These are phyloP conservation scores for Fusarium sp. DNA, from an alignment of 2,329 filamentous ascomycete species.

Conservation along the genomic window DNA sequence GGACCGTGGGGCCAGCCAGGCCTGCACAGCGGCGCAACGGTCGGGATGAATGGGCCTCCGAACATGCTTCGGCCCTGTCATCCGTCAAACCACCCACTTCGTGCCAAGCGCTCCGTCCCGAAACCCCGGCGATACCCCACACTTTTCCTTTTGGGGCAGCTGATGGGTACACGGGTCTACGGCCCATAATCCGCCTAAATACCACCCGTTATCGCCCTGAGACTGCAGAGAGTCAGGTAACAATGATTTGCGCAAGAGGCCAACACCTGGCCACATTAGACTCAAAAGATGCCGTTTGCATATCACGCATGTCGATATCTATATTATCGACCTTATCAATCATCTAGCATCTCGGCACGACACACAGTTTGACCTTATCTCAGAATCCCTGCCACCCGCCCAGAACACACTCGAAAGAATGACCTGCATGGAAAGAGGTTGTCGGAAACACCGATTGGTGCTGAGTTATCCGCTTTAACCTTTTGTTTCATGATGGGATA, in stretches of 20 bases:
- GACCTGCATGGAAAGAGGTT: neutral
- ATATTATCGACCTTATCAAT: neutral
- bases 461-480: neutral
- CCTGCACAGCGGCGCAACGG: constrained; percentile 26
- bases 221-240: neutral
- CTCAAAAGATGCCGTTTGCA: constrained; percentile 17
- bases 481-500: constrained; percentile 11
- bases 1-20: constrained; percentile 13
- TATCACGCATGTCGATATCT: constrained; percentile 4
- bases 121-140: constrained; percentile 47
- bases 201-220: constrained; percentile 9
- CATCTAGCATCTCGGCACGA: constrained; percentile 9
- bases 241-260: neutral
- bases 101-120: constrained; percentile 44
- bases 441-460: constrained; percentile 8
- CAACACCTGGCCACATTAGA: constrained; percentile 8
- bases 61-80: constrained; percentile 48
- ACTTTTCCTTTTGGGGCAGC: constrained; percentile 35
- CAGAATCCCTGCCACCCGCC: constrained; percentile 1
- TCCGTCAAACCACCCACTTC: constrained; percentile 43
- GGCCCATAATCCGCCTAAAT: constrained; percentile 36
- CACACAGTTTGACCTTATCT: constrained; percentile 6
- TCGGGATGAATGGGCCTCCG: constrained; percentile 41
- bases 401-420: constrained; percentile 4
- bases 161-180: constrained; percentile 42